Conservation (phyloP, 1,139 yeast genomes). For the Magnusiomyces fungicola region DNA sequence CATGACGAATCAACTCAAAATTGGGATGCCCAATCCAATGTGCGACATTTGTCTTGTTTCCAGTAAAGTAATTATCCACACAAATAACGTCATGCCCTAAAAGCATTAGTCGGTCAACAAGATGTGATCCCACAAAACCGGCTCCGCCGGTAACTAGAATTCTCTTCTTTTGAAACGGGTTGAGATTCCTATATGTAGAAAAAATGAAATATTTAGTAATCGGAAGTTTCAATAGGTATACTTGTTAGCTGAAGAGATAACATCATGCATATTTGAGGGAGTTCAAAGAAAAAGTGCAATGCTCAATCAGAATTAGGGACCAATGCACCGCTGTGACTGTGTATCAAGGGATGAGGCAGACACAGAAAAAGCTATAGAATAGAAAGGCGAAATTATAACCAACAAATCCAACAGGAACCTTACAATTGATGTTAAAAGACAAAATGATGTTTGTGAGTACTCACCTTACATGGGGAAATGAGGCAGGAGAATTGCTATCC, state of each 20-base stretch:
- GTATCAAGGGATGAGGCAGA: too few relatives aligned
- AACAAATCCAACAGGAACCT: neutral
- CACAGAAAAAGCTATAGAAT: too few relatives aligned
- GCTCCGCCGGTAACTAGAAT: slow-evolving; percentile 25
- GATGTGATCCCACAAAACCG: slow-evolving; percentile 25
- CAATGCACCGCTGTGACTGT: too few relatives aligned
- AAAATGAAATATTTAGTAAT: neutral
- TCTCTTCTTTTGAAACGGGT: slow-evolving; percentile 22
- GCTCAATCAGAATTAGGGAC: too few relatives aligned
- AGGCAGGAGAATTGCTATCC: neutral
- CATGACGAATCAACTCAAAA: slow-evolving; percentile 25
- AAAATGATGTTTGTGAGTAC: neutral
- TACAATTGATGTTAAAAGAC: neutral
- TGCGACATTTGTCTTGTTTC: slow-evolving; percentile 22
- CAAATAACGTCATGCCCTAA: slow-evolving; percentile 25
- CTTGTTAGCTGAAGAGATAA: too few relatives aligned
- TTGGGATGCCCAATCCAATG: slow-evolving; percentile 27
- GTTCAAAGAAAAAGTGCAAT: too few relatives aligned
- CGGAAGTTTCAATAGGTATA: too few relatives aligned
- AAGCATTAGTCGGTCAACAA: slow-evolving; percentile 23
- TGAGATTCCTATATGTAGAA: slow-evolving; percentile 13
- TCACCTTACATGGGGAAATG: neutral
- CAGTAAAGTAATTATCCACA: slow-evolving; percentile 25
- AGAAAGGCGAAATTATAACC: neutral
- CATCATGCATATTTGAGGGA: too few relatives aligned